Evolutionary conservation across 495 filamentous ascomycete genomes (phyloP), one percentile per base, ranked within the genome.

Genomic region (Aspergillus biplanus): DNA sequence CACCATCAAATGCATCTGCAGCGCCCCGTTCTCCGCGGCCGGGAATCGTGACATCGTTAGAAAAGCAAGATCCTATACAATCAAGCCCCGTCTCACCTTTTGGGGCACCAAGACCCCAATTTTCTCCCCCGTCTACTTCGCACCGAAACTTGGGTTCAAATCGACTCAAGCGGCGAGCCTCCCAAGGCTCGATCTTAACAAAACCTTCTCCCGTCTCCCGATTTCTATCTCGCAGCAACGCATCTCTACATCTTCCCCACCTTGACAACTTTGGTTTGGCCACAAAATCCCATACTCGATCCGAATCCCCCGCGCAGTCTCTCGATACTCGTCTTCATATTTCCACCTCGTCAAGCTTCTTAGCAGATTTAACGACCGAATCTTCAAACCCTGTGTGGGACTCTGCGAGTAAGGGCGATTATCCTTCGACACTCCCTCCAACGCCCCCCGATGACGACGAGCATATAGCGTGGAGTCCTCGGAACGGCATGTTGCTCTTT

Each of bases 381-480:
- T 65, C 64, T 7, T 55, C 66, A 48, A 66, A 73, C 1, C 60
- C 69, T 11, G 62, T 67, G 54, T 78, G 71, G 75, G 70, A 73
- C 33, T 74, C 71, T 5, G 47, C 69, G 7, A 61, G 67, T 63
- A 69, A 72, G 59, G 59, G 65, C 12, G 75, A 80, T 16, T 79
- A 79, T 66, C 71, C 73, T 53, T 64, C 73, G 31, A 71, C 66
- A 16, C 67, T 79, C 7, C 78, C 78, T 16, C 75, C 74, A 9
- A 80, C 80, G 0, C 78, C 78, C 4, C 79, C 78, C 32, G 77
- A 81, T 53, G 77, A 80, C 73, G 77, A 80, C 64, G 71, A 73
- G 48, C 67, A 74, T 65, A 64, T 80, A 39, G 73, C 71, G 27
- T 79, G 77, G 78, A 74, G 76, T 42, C 70, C 73, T 31, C 56